Evolutionary conservation across 345 rosid species (phyloP), one percentile per base, ranked within the genome.

Genomic region (Punica granatum): DNA sequence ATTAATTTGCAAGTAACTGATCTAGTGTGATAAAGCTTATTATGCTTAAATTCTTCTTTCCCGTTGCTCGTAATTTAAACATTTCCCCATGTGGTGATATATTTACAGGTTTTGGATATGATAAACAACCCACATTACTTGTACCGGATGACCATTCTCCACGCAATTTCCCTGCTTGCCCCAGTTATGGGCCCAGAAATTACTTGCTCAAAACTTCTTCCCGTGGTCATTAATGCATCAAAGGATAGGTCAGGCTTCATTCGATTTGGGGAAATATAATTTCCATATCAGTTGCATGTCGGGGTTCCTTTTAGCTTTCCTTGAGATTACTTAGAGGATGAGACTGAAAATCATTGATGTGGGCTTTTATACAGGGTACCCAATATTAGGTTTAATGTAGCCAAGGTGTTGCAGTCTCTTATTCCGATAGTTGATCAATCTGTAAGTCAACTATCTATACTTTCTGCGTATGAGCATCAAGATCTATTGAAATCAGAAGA

Each of bases 301-400:
- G 6, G 2, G 30, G 21, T 51, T n/a, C 30, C 28, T 51, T 6
- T 51, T 51, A 15, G 51, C 14, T 25, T 21, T 23, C n/a, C n/a
- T n/a, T 11, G 28, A 56, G 15, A 14, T 30, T 56, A 56, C 61
- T n/a, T 11, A 28, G 61, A 56, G 5, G 34, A 56, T 23, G 61
- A 56, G 61, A 28, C 28, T 23, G 21, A 25, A 8, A 26, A 26
- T 30, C 5, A 11, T 56, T 56, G 25, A 2, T 56, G 31, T 56
- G 34, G 61, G 32, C 49, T 6, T 60, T 19, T 67, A 64, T 73
- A 37, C 92, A 93, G 99, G 77, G 99, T 94, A 63, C 90, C 99
- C 30, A 94, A 94, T 80, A 90, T 93, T 74, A 93, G 89, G 77
- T 90, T 90, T 67, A 93, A 93, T n/a, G 97, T 88, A 28, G 98